A percentile compares a stretch with the other conserved stretches of the same genome.
phyloP scores from a whole-genome alignment of 108 stramenopile species.

The Chaetoceros muelleri region DNA sequence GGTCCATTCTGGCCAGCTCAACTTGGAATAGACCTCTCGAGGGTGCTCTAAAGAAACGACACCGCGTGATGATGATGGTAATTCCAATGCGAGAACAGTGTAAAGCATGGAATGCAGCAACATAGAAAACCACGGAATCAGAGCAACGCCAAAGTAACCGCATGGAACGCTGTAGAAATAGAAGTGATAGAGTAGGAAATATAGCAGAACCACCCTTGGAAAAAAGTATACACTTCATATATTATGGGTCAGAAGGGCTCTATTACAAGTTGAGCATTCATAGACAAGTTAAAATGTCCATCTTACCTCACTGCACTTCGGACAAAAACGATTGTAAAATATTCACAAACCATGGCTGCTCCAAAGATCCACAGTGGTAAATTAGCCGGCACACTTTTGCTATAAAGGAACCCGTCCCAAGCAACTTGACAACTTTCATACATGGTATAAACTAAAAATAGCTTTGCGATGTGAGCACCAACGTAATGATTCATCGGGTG shows the following conservation, averaged over 20 bases:
- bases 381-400: constrained; percentile 40
- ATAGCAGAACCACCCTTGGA: constrained; percentile 34
- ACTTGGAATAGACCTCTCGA: constrained; percentile 46
- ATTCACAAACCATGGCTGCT: constrained; percentile 54
- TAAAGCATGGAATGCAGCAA: constrained; percentile 44
- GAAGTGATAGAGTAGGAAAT: constrained; percentile 46
- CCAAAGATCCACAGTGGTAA: constrained; percentile 50
- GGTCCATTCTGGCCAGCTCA: constrained; percentile 53
- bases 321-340: constrained; percentile 52
- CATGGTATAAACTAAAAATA: constrained; percentile 52
- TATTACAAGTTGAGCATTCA: not conserved
- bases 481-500: constrained; percentile 30
- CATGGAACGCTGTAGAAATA: constrained; percentile 59
- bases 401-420: constrained; percentile 48
- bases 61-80: constrained; percentile 37
- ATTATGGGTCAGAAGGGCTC: constrained; percentile 5
- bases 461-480: constrained; percentile 28
- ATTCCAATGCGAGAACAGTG: constrained; percentile 44
- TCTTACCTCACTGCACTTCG: constrained; percentile 15
- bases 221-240: constrained; percentile 36
- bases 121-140: constrained; percentile 29
- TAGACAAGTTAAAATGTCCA: not conserved
- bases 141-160: constrained; percentile 49
- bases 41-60: constrained; percentile 38
- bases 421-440: constrained; percentile 61